Base-by-base conservation (phyloP, 768 basidiomycete species). In the Phanerochaete sordida region DNA sequence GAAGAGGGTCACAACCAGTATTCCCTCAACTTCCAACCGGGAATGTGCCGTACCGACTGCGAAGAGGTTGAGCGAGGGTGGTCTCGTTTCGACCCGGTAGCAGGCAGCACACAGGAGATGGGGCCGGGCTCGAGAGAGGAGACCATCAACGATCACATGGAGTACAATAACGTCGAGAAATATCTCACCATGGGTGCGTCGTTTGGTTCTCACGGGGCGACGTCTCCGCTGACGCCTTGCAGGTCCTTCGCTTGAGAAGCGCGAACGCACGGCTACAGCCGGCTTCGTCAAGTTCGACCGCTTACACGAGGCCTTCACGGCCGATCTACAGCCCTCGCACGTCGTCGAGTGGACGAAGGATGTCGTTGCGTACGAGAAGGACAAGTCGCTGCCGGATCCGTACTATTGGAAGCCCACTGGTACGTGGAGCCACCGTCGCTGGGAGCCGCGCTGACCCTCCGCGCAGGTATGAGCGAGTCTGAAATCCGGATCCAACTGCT, bases 101-200 rank as follows among this genome's bases (percentile, higher is more conserved):
- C 71, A 0, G 57, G 67, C 0, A 76, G 74, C 61, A 73, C 72
- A 1, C 61, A 67, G 2, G 75, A 77, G 45, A 79, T 77, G 76
- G 74, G 70, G 0, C 70, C 73, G 0, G 62, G 72, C n/a, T 58
- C 71, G 47, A 27, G 72, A 0, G 62, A 66, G 11, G 76, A 78
- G 15, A 70, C 73, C 0, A 58, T 81, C 5, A 73, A 80, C 51
- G 74, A 79, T 44, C 62, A 66, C 16, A 66, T 71, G 16, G 72
- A 74, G 2, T 75, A 72, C 64, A 64, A 62, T 44, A 72, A 74
- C 56, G 77, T 74, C 75, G 74, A 74, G 27, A 79, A 79, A 31
- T 31, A 66, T 0, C 47, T 62, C 9, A 44, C 27, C 0, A 33
- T 77, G 0, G 66, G 75, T 76, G n/a, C 15, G 50, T n/a, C n/a